A percentile compares a stretch with the other conserved stretches of the same genome.
Conservation (phyloP, 1,284 basidiomycete species). For the Coniferiporia sulphurascens region DNA sequence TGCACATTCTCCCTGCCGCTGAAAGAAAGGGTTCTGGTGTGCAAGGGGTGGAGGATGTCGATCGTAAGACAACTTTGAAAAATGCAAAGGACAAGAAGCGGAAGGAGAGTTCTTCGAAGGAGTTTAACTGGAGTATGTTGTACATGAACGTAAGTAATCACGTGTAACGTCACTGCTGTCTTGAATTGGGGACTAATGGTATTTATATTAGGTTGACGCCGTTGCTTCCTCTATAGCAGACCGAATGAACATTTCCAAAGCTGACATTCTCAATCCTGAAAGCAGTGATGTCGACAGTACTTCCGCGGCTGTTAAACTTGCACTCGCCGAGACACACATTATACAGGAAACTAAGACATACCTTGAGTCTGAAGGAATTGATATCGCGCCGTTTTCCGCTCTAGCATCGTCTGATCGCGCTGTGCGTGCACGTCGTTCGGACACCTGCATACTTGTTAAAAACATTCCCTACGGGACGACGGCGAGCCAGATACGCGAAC, state of each 20-base stretch:
- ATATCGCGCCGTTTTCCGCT: slow-evolving; percentile 53
- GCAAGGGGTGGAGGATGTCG: slow-evolving; percentile 35
- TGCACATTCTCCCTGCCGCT: slow-evolving; percentile 87
- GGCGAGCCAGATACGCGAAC: slow-evolving; percentile 63
- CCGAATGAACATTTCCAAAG: slow-evolving; percentile 78
- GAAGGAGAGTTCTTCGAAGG: slow-evolving; percentile 72
- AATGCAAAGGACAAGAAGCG: slow-evolving; percentile 67
- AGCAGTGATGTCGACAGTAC: slow-evolving; percentile 44
- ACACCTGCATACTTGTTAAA: slow-evolving; percentile 89
- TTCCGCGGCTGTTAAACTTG: slow-evolving; percentile 84
- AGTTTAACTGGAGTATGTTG: slow-evolving; percentile 94
- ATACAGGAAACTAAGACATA: slow-evolving; percentile 93
- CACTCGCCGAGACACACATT: slow-evolving; percentile 93
- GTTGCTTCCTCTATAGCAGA: slow-evolving; percentile 81
- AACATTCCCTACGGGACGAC: slow-evolving; percentile 95
- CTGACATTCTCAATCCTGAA: slow-evolving; percentile 81
- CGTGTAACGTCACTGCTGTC: slow-evolving; percentile 19
- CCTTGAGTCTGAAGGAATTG: slow-evolving; percentile 70
- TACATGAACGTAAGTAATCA: slow-evolving; percentile 89
- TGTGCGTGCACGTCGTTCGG: slow-evolving; percentile 50
- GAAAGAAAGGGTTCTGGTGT: slow-evolving; percentile 49
- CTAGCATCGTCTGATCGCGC: slow-evolving; percentile 13
- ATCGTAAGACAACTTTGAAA: slow-evolving; percentile 54
- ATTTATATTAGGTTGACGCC: slow-evolving; percentile 68
- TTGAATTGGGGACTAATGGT: slow-evolving; percentile 7